Percentiles rank a stretch among this genome's conserved stretches.
Conservation (phyloP, 2,329 filamentous ascomycete species). For the Neofusicoccum sp. region DNA sequence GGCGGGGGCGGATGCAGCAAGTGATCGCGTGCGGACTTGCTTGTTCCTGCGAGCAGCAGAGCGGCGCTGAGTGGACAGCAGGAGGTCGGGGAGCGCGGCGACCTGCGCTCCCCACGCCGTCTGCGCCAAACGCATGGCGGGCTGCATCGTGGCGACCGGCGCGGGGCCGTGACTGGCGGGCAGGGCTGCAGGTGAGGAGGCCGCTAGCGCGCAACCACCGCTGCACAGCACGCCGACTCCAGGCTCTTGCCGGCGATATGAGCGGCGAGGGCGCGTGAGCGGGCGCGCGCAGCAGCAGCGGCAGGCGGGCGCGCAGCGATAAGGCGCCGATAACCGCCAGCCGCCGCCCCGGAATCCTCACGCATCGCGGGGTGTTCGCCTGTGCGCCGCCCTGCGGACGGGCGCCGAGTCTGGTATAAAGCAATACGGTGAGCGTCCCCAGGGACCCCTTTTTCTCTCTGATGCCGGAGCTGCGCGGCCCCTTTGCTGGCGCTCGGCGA, state of each 20-base stretch:
- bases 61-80: neutral
- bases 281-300: neutral
- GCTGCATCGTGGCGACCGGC: neutral
- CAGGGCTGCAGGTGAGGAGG: neutral
- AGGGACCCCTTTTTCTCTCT: conserved; percentile 13
- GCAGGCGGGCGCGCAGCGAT: neutral
- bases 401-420: neutral
- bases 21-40: conserved; percentile 12
- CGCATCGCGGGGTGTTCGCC: neutral
- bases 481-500: conserved; percentile 1
- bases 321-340: conserved; percentile 7
- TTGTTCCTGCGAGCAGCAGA: conserved; percentile 12
- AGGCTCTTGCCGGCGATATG: neutral
- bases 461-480: conserved; percentile 1
- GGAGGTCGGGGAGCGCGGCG: neutral
- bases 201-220: conserved; percentile 5
- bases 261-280: neutral
- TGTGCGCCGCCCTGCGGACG: neutral
- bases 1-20: neutral
- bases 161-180: neutral
- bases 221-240: neutral
- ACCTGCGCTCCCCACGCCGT: neutral
- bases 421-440: conserved; percentile 10
- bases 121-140: neutral
- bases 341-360: neutral